Evolutionary conservation across 164 flowering plant species (phyloP).

Genomic region (Euptelea pleiosperma): DNA sequence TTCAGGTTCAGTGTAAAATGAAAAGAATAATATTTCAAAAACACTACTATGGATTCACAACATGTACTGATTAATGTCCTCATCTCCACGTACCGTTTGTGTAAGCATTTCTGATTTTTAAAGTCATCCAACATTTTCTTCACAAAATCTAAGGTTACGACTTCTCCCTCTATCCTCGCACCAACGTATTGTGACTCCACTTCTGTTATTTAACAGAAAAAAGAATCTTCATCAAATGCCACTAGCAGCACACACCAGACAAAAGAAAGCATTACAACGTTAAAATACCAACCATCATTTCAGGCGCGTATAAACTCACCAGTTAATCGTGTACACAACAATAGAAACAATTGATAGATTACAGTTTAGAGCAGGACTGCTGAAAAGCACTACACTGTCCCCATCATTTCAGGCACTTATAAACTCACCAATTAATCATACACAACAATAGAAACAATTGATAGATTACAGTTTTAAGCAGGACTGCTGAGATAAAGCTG

Average conservation of each 20-base stretch:
- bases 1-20: conserved; percentile 1
- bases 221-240: too few species aligned
- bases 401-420: too few species aligned
- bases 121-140: conserved; percentile 97
- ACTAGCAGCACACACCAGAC: not conserved
- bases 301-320: too few species aligned
- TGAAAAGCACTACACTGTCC: too few species aligned
- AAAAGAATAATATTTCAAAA: not conserved
- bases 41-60: not conserved
- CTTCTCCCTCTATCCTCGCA: conserved; percentile 91
- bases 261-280: not conserved
- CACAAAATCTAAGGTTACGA: conserved; percentile 84
- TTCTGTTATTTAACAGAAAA: conserved; percentile 40
- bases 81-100: conserved; percentile 54
- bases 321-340: not conserved
- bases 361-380: too few species aligned
- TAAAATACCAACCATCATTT: too few species aligned
- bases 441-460: too few species aligned
- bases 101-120: conserved; percentile 80
- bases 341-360: too few species aligned
- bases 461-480: too few species aligned
- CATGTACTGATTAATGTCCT: not conserved
- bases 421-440: not conserved
- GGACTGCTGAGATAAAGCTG: too few species aligned
- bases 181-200: conserved; percentile 96